A percentile compares a stretch with the other conserved stretches of the same genome.
These are phyloP conservation scores for Pythium rhizo-oryzae DNA, from an alignment of 352 stramenopile genomes.

Conservation along the genomic window DNA sequence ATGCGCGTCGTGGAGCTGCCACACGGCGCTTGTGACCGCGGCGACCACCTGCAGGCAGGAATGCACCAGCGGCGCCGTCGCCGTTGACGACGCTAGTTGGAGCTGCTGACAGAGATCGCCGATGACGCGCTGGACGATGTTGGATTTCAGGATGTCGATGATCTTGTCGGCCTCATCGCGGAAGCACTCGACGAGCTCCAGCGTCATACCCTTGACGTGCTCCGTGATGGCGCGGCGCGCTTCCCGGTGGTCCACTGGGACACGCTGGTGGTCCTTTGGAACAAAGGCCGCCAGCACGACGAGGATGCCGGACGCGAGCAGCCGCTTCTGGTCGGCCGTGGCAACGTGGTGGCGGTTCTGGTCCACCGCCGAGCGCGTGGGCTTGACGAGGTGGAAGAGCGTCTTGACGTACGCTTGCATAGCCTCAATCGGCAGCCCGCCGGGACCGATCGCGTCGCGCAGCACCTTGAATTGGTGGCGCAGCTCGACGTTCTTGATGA, in stretches of 20 bases:
- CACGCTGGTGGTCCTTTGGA: constrained; percentile 15
- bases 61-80: background rate
- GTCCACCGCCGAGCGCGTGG: constrained; percentile 19
- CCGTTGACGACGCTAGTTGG: background rate
- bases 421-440: constrained; percentile 45
- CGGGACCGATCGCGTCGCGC: constrained; percentile 46
- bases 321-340: constrained; percentile 48
- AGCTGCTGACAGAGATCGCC: constrained; percentile 35
- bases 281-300: constrained; percentile 54
- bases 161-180: constrained; percentile 46
- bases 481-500: constrained; percentile 74
- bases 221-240: constrained; percentile 41
- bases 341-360: constrained; percentile 32
- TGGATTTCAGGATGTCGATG: constrained; percentile 59
- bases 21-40: constrained; percentile 20
- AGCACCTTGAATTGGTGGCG: constrained; percentile 67
- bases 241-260: constrained; percentile 4
- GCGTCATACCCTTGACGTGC: constrained; percentile 56
- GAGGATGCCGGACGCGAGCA: constrained; percentile 58
- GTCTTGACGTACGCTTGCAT: constrained; percentile 64
- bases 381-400: constrained; percentile 53
- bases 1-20: constrained; percentile 13
- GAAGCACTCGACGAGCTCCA: constrained; percentile 43
- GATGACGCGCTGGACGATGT: constrained; percentile 54
- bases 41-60: constrained; percentile 21